Evolutionary conservation across 139 green algal genomes (phyloP), one percentile per base, ranked within the genome.

Genomic region (Asterochloris sp.): DNA sequence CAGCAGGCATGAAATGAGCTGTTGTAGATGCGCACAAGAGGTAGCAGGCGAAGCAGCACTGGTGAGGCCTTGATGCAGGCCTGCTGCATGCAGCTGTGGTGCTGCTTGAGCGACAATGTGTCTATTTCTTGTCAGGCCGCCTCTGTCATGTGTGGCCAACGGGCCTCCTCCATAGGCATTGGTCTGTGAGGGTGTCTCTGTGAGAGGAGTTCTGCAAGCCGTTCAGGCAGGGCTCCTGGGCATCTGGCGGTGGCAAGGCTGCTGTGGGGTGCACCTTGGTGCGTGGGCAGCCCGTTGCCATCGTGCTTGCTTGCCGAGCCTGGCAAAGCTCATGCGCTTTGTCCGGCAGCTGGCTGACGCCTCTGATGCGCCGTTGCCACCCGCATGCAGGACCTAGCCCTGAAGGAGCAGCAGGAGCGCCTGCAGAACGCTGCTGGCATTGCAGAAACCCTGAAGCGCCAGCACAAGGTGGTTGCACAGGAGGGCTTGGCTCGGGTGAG

Each of bases 371-470:
- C 29, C n/a, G 23, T 28, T 10, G 24, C 14, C 71, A 26, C 24
- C 23, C 12, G 26, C 23, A 12, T 77, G 67, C 87, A 92, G 86
- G 87, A 88, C 17, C 81, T 60, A 11, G 87, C 87, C 4, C 76
- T 92, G 62, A 74, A 83, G 62, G 87, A 91, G 80, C 83, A 92
- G 68, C 68, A 38, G 27, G 81, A 83, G 47, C 81, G 89, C 63
- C 80, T 92, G 81, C 73, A 86, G 9, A 38, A 29, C 10, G 85
- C 89, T 47, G 54, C 62, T 38, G 47, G 82, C 47, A 77, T 73
- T 69, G 83, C 83, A n/a, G 75, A 76, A 38, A 78, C 83, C 74
- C 85, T 92, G 69, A 79, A 83, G 24, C 80, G 81, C 19, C 62
- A 80, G 38, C 38, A 54, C 38, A 54, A 54, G 38, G 38, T 54